phyloP scores from a whole-genome alignment of 2,329 filamentous ascomycete species.

The Apiospora koreana region DNA sequence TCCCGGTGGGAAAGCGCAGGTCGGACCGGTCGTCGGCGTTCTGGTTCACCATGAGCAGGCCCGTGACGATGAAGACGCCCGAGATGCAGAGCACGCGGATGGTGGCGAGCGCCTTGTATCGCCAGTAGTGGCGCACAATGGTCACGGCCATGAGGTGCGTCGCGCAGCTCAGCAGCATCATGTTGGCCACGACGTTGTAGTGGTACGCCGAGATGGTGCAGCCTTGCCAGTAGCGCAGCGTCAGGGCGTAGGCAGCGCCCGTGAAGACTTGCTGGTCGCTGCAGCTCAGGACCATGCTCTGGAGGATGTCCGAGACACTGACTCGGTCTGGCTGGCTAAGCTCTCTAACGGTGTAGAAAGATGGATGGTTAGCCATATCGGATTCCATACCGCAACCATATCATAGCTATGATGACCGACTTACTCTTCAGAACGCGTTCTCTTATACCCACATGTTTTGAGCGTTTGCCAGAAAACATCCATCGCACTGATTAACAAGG shows the following conservation, averaged over 20 bases:
- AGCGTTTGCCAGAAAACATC: background rate
- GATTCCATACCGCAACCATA: background rate
- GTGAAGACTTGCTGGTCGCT: conserved; percentile 41
- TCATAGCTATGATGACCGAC: background rate
- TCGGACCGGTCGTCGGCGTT: conserved; percentile 19
- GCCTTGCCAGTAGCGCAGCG: conserved; percentile 33
- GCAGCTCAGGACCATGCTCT: conserved; percentile 33
- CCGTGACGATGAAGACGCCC: conserved; percentile 32
- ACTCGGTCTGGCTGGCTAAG: background rate
- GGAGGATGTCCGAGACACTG: conserved; percentile 31
- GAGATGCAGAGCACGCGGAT: conserved; percentile 32
- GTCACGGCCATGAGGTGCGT: conserved; percentile 38
- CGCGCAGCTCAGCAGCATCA: conserved; percentile 37
- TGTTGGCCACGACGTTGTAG: conserved; percentile 38
- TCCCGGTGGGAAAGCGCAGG: conserved; percentile 27
- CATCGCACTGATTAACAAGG: background rate
- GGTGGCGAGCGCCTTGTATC: conserved; percentile 28
- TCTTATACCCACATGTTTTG: background rate
- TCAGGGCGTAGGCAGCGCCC: conserved; percentile 36
- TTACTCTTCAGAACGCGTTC: background rate
- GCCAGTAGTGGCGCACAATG: conserved; percentile 37
- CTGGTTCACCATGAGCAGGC: conserved; percentile 34
- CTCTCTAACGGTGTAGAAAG: background rate
- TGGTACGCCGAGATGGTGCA: conserved; percentile 38
- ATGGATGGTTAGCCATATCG: background rate